phyloP scores from a whole-genome alignment of 805 yeast species.

The Vanderwaltozyma tropicalis region DNA sequence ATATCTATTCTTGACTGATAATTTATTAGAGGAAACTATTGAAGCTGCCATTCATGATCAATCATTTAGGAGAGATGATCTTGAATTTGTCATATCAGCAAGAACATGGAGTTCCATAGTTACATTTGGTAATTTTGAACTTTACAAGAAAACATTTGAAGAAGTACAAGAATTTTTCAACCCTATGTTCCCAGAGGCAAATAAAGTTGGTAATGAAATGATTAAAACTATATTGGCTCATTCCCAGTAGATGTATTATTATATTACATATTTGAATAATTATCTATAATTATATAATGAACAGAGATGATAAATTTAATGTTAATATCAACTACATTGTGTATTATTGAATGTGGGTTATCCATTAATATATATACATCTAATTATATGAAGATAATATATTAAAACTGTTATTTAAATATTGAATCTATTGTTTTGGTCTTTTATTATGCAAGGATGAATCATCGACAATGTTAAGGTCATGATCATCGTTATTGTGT shows the following conservation, averaged over 20 bases:
- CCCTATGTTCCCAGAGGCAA: slow-evolving; percentile 84
- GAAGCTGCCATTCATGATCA: slow-evolving; percentile 57
- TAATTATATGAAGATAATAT: too few species aligned
- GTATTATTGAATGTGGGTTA: too few species aligned
- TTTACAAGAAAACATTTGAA: slow-evolving; percentile 65
- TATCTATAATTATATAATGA: too few species aligned
- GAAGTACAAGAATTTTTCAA: slow-evolving; percentile 72
- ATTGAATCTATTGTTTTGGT: background rate
- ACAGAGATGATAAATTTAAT: too few species aligned
- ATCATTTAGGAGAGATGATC: slow-evolving; percentile 75
- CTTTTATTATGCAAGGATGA: background rate
- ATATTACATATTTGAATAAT: background rate
- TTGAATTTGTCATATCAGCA: slow-evolving; percentile 88
- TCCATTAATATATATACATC: too few species aligned
- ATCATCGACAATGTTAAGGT: background rate
- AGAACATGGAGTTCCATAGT: slow-evolving; percentile 79
- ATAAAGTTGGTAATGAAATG: slow-evolving; percentile 86
- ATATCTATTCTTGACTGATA: slow-evolving; percentile 77
- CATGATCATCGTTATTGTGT: background rate
- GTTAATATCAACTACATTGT: too few species aligned
- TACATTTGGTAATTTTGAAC: slow-evolving; percentile 57
- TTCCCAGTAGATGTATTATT: slow-evolving; percentile 12
- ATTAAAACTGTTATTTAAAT: too few species aligned
- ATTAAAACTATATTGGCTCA: slow-evolving; percentile 58
- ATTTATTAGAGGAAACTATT: slow-evolving; percentile 69